These are phyloP conservation scores for Aureobasidium lini DNA, from an alignment of 2,329 filamentous ascomycete species.

Conservation along the genomic window DNA sequence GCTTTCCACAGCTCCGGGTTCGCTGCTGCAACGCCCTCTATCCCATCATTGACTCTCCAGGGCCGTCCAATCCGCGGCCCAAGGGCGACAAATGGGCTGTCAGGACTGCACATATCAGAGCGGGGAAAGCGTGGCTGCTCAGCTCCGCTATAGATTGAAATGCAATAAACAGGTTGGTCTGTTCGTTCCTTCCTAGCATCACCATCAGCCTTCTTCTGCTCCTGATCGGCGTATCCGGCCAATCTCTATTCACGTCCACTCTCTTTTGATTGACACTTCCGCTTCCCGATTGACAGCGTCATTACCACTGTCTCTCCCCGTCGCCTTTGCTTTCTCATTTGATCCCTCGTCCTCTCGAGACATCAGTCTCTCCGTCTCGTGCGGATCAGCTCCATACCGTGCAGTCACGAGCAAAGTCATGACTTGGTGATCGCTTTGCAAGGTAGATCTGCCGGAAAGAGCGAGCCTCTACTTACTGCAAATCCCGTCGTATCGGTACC, in stretches of 20 bases:
- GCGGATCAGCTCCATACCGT: not conserved
- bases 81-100: not conserved
- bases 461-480: not conserved
- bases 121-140: not conserved
- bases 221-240: slow-evolving; percentile 6
- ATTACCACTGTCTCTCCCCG: not conserved
- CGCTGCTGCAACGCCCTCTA: not conserved
- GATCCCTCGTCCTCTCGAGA: not conserved
- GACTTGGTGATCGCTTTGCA: not conserved
- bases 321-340: not conserved
- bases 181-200: not conserved
- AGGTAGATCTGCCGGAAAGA: not conserved
- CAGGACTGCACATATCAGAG: not conserved
- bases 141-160: not conserved
- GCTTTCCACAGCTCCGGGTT: slow-evolving; percentile 1
- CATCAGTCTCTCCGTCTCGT: not conserved
- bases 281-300: not conserved
- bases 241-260: slow-evolving; percentile 1
- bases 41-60: not conserved
- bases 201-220: not conserved
- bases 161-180: not conserved
- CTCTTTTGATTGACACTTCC: not conserved
- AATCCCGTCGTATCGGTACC: slow-evolving; percentile 10
- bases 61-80: not conserved
- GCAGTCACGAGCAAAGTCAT: not conserved